Conservation (phyloP, 768 basidiomycete species). For the Tulasnella sp. region DNA sequence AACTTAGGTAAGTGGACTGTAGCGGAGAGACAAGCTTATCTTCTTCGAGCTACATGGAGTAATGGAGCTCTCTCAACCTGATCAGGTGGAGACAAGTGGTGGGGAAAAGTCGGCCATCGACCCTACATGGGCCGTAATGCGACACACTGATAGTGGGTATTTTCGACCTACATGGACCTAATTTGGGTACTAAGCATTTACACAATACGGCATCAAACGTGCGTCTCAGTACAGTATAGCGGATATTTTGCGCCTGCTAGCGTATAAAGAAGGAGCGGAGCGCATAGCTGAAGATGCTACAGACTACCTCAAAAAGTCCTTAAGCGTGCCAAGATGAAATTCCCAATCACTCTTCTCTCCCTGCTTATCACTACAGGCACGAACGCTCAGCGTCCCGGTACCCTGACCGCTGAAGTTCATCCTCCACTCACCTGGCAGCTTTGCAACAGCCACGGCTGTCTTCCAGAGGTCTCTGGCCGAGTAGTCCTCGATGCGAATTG, state of each 20-base stretch:
- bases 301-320: neutral
- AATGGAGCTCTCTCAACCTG: neutral
- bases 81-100: neutral
- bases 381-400: conserved; percentile 57
- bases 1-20: neutral
- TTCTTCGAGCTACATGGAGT: neutral
- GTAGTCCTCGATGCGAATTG: conserved; percentile 32
- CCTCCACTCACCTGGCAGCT: conserved; percentile 53
- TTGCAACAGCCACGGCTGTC: conserved; percentile 45
- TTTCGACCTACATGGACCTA: neutral
- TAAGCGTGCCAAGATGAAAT: neutral
- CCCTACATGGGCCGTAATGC: neutral
- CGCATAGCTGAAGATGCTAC: neutral
- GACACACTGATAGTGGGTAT: too few species aligned
- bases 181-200: neutral
- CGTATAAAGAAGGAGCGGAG: neutral
- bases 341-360: neutral
- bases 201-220: neutral
- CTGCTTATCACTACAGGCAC: conserved; percentile 46
- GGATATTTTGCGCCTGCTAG: neutral
- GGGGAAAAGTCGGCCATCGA: neutral
- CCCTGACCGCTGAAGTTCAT: conserved; percentile 53
- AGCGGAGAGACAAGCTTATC: neutral
- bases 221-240: neutral
- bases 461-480: neutral